These are phyloP conservation scores for Pichia cactophila DNA, from an alignment of 1,139 yeast genomes.

Conservation along the genomic window DNA sequence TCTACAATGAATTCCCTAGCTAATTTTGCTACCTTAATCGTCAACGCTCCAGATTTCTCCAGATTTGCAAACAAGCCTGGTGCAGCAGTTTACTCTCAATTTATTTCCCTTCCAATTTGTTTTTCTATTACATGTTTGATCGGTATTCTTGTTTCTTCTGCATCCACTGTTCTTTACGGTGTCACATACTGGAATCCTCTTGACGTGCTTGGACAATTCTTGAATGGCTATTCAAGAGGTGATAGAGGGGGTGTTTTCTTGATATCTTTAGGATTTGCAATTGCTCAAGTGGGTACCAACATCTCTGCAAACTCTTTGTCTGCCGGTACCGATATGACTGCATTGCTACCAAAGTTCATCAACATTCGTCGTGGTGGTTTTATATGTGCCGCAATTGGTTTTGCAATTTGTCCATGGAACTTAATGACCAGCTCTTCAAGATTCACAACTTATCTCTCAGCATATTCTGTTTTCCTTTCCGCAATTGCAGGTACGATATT, in stretches of 20 bases:
- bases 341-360: slow-evolving; percentile 68
- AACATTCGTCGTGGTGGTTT: slow-evolving; percentile 80
- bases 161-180: slow-evolving; percentile 64
- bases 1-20: slow-evolving; percentile 77
- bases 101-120: slow-evolving; percentile 63
- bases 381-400: slow-evolving; percentile 70
- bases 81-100: slow-evolving; percentile 46
- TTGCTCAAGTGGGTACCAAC: slow-evolving; percentile 89
- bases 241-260: slow-evolving; percentile 86
- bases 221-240: slow-evolving; percentile 53
- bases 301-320: slow-evolving; percentile 84
- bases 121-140: slow-evolving; percentile 77
- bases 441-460: slow-evolving; percentile 78
- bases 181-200: slow-evolving; percentile 80
- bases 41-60: slow-evolving; percentile 86
- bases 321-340: slow-evolving; percentile 88
- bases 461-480: slow-evolving; percentile 80
- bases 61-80: slow-evolving; percentile 60
- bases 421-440: slow-evolving; percentile 63
- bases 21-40: slow-evolving; percentile 78
- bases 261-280: slow-evolving; percentile 66
- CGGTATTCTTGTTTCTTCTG: slow-evolving; percentile 82
- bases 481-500: slow-evolving; percentile 81
- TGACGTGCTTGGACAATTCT: slow-evolving; percentile 61
- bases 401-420: slow-evolving; percentile 85